Evolutionary conservation across 2,329 filamentous ascomycete species (phyloP).

Genomic region (Cryphonectria nitschkei): DNA sequence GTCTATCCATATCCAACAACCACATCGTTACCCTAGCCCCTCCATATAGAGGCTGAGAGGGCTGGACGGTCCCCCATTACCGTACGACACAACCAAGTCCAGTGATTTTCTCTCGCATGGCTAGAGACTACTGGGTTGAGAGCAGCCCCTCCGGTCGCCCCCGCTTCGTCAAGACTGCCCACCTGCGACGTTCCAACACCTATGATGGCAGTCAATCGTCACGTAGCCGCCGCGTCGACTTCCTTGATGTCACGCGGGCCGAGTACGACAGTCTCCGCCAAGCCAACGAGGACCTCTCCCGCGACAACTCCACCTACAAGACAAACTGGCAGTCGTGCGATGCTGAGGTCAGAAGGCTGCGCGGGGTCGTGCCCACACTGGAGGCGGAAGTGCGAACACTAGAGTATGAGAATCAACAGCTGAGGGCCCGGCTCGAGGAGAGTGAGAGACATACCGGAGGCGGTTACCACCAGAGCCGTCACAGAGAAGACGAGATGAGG

Average conservation of each 20-base stretch:
- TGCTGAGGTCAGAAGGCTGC: slow-evolving; percentile 43
- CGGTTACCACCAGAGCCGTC: slow-evolving; percentile 35
- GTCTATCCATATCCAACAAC: background rate
- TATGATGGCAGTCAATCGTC: slow-evolving; percentile 26
- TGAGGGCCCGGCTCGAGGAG: slow-evolving; percentile 44
- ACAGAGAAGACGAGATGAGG: slow-evolving; percentile 39
- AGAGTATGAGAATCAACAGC: slow-evolving; percentile 43
- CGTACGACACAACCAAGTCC: background rate
- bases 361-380: background rate
- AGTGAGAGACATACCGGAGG: slow-evolving; percentile 19
- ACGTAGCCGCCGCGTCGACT: slow-evolving; percentile 32
- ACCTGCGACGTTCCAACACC: slow-evolving; percentile 29
- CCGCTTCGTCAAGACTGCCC: slow-evolving; percentile 33
- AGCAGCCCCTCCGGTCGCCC: slow-evolving; percentile 26
- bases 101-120: slow-evolving; percentile 16
- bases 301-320: slow-evolving; percentile 41
- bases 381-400: slow-evolving; percentile 40
- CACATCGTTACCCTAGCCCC: background rate
- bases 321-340: slow-evolving; percentile 41
- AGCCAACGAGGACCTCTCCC: slow-evolving; percentile 32
- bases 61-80: background rate
- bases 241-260: slow-evolving; percentile 34
- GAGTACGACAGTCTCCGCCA: slow-evolving; percentile 32
- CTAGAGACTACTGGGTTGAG: slow-evolving; percentile 28
- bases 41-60: background rate